Evolutionary conservation across 2,329 filamentous ascomycete species (phyloP), one percentile per base, ranked within the genome.

Genomic region (Nothophoma quercina): DNA sequence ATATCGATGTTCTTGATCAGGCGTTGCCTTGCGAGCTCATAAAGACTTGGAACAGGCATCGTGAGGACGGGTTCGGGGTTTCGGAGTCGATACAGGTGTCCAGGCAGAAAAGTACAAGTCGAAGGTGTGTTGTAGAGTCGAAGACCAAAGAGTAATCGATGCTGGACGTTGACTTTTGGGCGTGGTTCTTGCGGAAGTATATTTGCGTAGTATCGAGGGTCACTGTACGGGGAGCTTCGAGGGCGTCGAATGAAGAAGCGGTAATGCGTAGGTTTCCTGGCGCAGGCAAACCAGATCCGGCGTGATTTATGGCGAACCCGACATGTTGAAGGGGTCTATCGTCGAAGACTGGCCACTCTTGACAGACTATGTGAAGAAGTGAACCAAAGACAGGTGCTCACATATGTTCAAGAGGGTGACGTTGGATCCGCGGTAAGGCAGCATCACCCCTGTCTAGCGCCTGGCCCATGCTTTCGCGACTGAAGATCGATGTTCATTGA

Each of bases 1-100:
- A 71, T 64, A 48, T 71, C 59, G 54, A 78, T 70, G 62, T 77
- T 76, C 48, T 72, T 71, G 50, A 77, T 73, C 15, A 76, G 69
- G 46, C 73, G 72, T 51, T 71, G 71, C 38, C 65, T 70, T 35
- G 76, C 75, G 59, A 79, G 71, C 45, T 72, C 63, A 56, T 68
- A 67, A 32, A 79, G 73, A 39, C 67, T 69, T 26, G 68, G 54
- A 40, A 68, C 72, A n/a, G 69, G 68, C 71, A 74, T 75, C 33
- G 30, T 65, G 34, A 12, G 7, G 21, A 10, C 16, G 16, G 29
- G 30, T 19, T 35, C n/a, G 2, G 33, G 25, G 9, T 9, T 23
- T 33, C n/a, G 30, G 19, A 32, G 5, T 23, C 5, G 46, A 21
- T n/a, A 7, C 29, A 23, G 32, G 25, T 25, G n/a, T n/a, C n/a